Base-by-base conservation (phyloP, 495 filamentous ascomycete genomes). In the Hyaloscypha hepaticicola region DNA sequence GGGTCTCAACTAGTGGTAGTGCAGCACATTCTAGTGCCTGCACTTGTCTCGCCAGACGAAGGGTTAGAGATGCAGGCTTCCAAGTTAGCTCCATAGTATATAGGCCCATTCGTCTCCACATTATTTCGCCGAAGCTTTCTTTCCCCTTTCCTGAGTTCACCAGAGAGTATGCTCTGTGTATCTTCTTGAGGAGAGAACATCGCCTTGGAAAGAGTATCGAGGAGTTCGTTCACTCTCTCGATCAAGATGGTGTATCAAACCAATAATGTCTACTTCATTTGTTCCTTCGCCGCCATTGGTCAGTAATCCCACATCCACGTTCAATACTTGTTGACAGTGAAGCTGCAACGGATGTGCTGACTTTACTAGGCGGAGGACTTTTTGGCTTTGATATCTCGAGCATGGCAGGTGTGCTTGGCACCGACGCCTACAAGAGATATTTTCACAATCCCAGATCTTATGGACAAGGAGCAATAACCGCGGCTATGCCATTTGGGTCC, bases 341-440 rank as follows among this genome's bases (percentile, higher is more conserved):
- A 34, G 31, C 5, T 16, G 38, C 14, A 19, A 45, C 38, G 60
- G 27, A 24, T 51, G 16, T 25, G 8, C 38, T 49, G 50, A 66
- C 60, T 38, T 16, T 28, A 9, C 8, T 55, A 84, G 85, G 87
- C 73, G 87, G 87, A 62, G 85, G 82, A 34, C 78, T 89, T 33
- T 91, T 91, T 72, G 88, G 88, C 71, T 91, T 90, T 75, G 88
- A 91, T 73, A 90, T 91, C 71, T 82, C 80, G 38, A 85, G 82
- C 48, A 89, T 91, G 87, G 83, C 82, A 58, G 88, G 87, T 59
- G 86, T 90, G 68, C 75, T 88, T 25, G 87, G 60, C 11, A 87
- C 83, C 5, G 71, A 79, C 61, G 83, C 83, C 14, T 89, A 88
- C 77, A 84, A 81, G 74, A 76, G 79, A 56, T 88, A 87, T 71